Evolutionary conservation across 441 rosid genomes (phyloP).

Genomic region (Gossypium lobatum): DNA sequence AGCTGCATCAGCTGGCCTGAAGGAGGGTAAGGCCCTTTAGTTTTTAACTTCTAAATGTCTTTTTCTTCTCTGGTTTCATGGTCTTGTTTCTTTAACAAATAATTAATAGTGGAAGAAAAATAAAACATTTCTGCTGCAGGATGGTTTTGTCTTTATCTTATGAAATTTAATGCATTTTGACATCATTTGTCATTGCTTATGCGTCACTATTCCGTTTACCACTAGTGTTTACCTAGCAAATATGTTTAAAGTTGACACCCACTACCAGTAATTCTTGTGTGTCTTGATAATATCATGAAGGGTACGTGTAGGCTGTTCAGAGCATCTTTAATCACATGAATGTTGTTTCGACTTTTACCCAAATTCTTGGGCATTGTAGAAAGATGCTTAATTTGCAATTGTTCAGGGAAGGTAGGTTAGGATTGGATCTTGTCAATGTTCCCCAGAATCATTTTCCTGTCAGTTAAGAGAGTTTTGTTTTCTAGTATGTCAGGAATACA

Average conservation of each 20-base stretch:
- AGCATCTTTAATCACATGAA: not conserved
- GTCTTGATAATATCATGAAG: not conserved
- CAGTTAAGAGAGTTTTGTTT: not conserved
- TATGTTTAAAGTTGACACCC: not conserved
- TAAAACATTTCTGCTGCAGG: not conserved
- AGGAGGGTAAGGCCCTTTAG: slow-evolving; percentile 38
- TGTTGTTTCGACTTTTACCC: not conserved
- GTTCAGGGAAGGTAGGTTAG: not conserved
- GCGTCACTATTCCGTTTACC: not conserved
- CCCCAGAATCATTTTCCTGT: not conserved
- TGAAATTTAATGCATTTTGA: not conserved
- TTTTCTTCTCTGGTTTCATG: not conserved
- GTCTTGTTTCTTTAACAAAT: not conserved
- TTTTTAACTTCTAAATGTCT: not conserved
- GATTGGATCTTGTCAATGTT: not conserved
- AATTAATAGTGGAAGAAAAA: slow-evolving; percentile 5
- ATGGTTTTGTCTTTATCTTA: not conserved
- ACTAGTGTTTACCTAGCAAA: not conserved
- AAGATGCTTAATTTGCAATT: not conserved
- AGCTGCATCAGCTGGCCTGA: slow-evolving; percentile 61
- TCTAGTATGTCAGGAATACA: not conserved
- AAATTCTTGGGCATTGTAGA: not conserved
- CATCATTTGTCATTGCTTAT: not conserved
- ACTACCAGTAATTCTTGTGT: not conserved
- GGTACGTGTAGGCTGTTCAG: not conserved